These are phyloP conservation scores for Aspergillaceae sp. DNA, from an alignment of 2,329 filamentous ascomycete genomes.

Conservation along the genomic window DNA sequence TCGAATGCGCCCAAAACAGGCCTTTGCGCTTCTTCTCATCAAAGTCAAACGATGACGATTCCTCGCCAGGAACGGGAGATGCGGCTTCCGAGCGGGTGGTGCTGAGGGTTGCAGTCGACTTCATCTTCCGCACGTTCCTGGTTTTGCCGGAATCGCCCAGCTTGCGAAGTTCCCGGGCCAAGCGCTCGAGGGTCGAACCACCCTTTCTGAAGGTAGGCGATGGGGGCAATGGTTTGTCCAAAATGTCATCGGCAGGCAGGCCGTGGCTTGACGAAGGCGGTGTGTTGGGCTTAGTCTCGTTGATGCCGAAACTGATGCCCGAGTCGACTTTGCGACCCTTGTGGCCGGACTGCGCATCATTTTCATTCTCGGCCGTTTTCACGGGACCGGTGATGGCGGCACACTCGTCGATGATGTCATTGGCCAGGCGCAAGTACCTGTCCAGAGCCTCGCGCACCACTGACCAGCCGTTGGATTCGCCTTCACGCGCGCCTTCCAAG, in stretches of 20 bases:
- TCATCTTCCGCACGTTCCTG: slow-evolving; percentile 38
- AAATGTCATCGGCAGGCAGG: slow-evolving; percentile 19
- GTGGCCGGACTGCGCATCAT: slow-evolving; percentile 23
- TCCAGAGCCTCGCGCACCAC: slow-evolving; percentile 42
- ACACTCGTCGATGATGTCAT: slow-evolving; percentile 55
- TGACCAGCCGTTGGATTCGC: slow-evolving; percentile 51
- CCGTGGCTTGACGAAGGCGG: slow-evolving; percentile 32
- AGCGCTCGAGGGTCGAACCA: slow-evolving; percentile 50
- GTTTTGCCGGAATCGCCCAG: slow-evolving; percentile 20
- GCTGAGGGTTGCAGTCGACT: slow-evolving; percentile 46
- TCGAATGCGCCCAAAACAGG: slow-evolving; percentile 13
- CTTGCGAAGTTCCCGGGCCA: slow-evolving; percentile 51
- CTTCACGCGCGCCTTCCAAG: slow-evolving; percentile 42
- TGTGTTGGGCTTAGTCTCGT: slow-evolving; percentile 13
- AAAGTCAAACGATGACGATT: slow-evolving; percentile 37
- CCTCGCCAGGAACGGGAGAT: slow-evolving; percentile 23
- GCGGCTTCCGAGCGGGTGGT: slow-evolving; percentile 33
- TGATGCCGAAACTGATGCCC: slow-evolving; percentile 50
- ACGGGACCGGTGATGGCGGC: slow-evolving; percentile 39
- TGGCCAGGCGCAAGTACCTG: slow-evolving; percentile 51
- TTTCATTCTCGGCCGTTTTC: slow-evolving; percentile 24
- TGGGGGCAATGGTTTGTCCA: slow-evolving; percentile 37
- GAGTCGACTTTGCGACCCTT: slow-evolving; percentile 54
- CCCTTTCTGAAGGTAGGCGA: slow-evolving; percentile 25
- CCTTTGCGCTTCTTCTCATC: slow-evolving; percentile 39